These are phyloP conservation scores for Neonectria neomacrospora DNA, from an alignment of 2,329 filamentous ascomycete species.

Conservation along the genomic window DNA sequence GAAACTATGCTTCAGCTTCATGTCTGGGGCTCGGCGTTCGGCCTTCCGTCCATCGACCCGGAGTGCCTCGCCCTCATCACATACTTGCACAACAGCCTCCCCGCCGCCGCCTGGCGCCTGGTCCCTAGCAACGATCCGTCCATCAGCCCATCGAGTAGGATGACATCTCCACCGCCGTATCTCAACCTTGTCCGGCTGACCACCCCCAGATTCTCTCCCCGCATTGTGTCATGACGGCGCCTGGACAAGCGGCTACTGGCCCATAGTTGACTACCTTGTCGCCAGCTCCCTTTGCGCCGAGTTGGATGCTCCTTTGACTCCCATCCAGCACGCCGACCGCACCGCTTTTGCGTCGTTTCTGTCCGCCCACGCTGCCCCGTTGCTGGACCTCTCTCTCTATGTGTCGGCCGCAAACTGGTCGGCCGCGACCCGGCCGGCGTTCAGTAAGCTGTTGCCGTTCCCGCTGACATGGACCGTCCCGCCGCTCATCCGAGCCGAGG, in stretches of 20 bases:
- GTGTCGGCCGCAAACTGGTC: conserved; percentile 91
- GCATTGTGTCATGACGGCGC: conserved; percentile 62
- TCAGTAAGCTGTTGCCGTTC: conserved; percentile 82
- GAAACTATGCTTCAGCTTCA: conserved; percentile 71
- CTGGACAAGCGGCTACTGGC: conserved; percentile 69
- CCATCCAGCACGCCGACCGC: conserved; percentile 57
- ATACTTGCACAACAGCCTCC: conserved; percentile 74
- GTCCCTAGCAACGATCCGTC: conserved; percentile 79
- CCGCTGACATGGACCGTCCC: conserved; percentile 90
- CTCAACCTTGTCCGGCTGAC: conserved; percentile 39
- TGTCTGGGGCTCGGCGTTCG: conserved; percentile 90
- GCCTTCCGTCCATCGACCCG: conserved; percentile 88
- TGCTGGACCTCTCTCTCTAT: conserved; percentile 89
- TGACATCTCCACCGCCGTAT: conserved; percentile 26
- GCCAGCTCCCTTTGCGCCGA: conserved; percentile 48
- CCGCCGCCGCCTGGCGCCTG: conserved; percentile 72
- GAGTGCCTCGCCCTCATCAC: conserved; percentile 88
- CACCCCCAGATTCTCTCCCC: conserved; percentile 62
- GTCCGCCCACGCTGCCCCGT: conserved; percentile 76
- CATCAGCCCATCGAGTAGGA: conserved; percentile 76
- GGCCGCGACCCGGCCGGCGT: conserved; percentile 79
- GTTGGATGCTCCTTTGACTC: conserved; percentile 54
- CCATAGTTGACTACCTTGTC: conserved; percentile 69
- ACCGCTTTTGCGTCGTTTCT: conserved; percentile 75
- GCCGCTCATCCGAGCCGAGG: conserved; percentile 75